Conservation (phyloP, 306 rosid species). For the Cucurbita ficifolia region DNA sequence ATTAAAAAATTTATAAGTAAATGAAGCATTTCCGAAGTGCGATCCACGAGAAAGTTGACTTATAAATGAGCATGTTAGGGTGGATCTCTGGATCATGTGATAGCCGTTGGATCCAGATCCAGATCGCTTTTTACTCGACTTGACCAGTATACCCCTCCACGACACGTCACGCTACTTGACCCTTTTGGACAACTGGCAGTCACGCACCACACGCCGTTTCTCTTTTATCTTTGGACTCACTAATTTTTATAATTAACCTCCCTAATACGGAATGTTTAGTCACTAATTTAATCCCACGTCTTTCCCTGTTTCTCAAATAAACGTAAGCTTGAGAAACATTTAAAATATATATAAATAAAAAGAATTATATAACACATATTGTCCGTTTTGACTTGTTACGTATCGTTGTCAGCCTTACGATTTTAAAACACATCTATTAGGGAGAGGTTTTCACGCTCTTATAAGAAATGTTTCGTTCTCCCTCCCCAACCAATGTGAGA, state of each 20-base stretch:
- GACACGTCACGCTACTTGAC: not conserved
- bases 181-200: not conserved
- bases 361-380: no score
- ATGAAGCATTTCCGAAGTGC: no score
- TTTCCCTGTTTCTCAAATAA: no score
- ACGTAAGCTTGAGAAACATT: no score
- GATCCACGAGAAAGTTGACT: not conserved
- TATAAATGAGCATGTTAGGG: constrained; percentile 19
- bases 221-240: not conserved
- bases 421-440: no score
- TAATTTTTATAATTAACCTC: not conserved
- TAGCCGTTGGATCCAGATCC: not conserved
- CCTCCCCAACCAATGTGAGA: no score
- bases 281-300: not conserved
- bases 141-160: not conserved
- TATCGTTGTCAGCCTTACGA: no score
- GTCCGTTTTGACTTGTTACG: no score
- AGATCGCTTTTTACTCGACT: not conserved
- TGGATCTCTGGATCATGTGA: not conserved
- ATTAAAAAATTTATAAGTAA: no score
- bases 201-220: not conserved
- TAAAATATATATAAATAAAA: no score
- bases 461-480: no score
- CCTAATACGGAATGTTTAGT: not conserved
- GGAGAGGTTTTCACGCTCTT: no score